Evolutionary conservation across 2,329 filamentous ascomycete genomes (phyloP), one percentile per base, ranked within the genome.

Genomic region (Aspergillus novoparasiticus): DNA sequence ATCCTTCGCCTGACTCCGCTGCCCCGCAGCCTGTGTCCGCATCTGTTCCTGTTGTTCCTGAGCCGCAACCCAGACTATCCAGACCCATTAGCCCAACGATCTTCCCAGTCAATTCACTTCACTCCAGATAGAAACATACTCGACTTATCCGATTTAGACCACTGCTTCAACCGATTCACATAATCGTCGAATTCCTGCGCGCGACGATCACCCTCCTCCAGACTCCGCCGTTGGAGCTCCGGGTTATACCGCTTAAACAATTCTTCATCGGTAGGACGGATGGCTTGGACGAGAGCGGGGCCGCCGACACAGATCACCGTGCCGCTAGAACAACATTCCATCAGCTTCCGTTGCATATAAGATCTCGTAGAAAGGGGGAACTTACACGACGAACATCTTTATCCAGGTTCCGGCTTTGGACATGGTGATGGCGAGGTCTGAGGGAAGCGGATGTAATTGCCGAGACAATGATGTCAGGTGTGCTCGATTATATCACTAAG

Each of bases 121-220:
- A 9, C 16, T 6, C 6, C 16, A 19, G 10, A 32, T 10, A 19
- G 16, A 4, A 32, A 74, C 76, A 65, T 84, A 96, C 93, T 96
- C 50, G 92, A 92, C 81, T 94, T 97, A 75, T 96, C 90, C 16
- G 90, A 95, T 81, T 94, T 96, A 30, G 92, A 91, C 77, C 94
- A 92, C 71, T 94, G 87, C 84, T 96, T 97, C 75, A 99, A 79
- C 71, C 89, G 88, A 56, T 75, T 85, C 32, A 97, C 91, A 73
- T 97, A 98, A 61, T 93, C 86, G 74, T 97, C 91, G 71, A 97
- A 97, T 63, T 97, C 93, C 78, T 94, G 86, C 74, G 95, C 88
- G 64, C 87, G 86, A 76, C 90, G 87, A 62, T 90, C 84, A 21
- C 93, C 87, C 63, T 89, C 87, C 78, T 94, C 93, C n/a, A 96